Base-by-base conservation (phyloP, 2,329 filamentous ascomycete species). In the Lasiodiplodia hormozganensis region DNA sequence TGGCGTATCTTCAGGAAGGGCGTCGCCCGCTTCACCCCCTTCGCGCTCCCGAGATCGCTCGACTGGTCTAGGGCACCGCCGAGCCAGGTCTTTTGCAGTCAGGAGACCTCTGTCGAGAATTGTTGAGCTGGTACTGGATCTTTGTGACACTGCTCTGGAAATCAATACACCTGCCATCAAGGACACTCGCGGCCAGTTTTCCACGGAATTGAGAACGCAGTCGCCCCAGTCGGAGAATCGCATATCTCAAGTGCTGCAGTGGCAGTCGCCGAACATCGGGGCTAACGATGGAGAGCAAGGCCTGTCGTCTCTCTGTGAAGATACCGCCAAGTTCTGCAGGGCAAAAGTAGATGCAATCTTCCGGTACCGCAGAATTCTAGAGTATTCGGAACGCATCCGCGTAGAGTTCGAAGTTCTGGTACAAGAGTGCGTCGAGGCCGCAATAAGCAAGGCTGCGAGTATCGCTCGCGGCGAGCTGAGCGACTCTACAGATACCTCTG, bases 141-240 rank as follows among this genome's bases (percentile, higher is more conserved):
- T 99, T 21, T 98, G 96, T 76, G 96, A 99, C 77, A 99, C 96
- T 1, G 91, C 96, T 4, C 86, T 97, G 57, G 96, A 99, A 79
- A 95, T 99, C 75, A 98, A 91, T 81, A 94, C 93, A 4, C 95
- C 96, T 6, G 91, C 94, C 6, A 92, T 99, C 81, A 98, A 97
- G 76, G 95, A 98, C 72, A 86, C 88, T 3, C 87, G 89, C 10
- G 85, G 88, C 2, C 88, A 90, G 72, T 85, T 87, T 49, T 81
- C 82, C 8, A 90, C 92, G 60, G 94, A 97, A 71, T 89, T 98
- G 71, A 89, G 95, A 57, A 97, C 95, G 0, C 92, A 97, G 76
- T 99, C 96, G 4, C 96, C 96, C 0, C 93, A 97, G 76, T 99
- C 96, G 0, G 96, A 99, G 77, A 96, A 93, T 53, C 90, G 95